A percentile compares a stretch with the other conserved stretches of the same genome.
These are phyloP conservation scores for Orbilia ellipsospora DNA, from an alignment of 2,329 filamentous ascomycete species.

Conservation along the genomic window DNA sequence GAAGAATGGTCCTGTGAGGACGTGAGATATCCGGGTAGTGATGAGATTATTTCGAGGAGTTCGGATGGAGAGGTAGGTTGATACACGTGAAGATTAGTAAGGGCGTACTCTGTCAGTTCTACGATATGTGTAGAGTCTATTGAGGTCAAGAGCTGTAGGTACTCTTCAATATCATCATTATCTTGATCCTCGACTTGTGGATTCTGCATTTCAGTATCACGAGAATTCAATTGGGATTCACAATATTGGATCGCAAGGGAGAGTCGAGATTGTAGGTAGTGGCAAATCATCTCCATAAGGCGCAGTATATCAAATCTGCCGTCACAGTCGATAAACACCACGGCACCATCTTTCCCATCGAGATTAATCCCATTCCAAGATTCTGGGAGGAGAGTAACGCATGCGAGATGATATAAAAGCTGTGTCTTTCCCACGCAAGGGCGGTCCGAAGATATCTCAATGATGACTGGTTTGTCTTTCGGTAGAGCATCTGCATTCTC, in stretches of 20 bases:
- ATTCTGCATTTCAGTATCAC: background rate
- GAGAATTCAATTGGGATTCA: slow-evolving; percentile 12
- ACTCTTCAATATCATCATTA: slow-evolving; percentile 20
- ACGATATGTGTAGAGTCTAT: slow-evolving; percentile 21
- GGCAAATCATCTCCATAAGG: slow-evolving; percentile 25
- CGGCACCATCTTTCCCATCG: slow-evolving; percentile 65
- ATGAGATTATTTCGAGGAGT: slow-evolving; percentile 40
- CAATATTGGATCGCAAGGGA: slow-evolving; percentile 34
- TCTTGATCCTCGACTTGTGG: slow-evolving; percentile 7
- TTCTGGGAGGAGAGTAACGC: slow-evolving; percentile 67
- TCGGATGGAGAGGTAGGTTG: slow-evolving; percentile 31
- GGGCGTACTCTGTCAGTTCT: slow-evolving; percentile 32
- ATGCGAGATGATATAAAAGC: slow-evolving; percentile 69
- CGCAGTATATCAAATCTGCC: slow-evolving; percentile 66
- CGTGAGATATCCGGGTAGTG: slow-evolving; percentile 29
- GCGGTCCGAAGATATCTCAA: slow-evolving; percentile 51
- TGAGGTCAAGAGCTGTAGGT: slow-evolving; percentile 24
- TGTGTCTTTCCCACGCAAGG: slow-evolving; percentile 68
- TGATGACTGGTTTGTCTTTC: slow-evolving; percentile 32
- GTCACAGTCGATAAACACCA: slow-evolving; percentile 70
- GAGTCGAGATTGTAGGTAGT: slow-evolving; percentile 27
- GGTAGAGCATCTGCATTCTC: slow-evolving; percentile 19
- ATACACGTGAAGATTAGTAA: slow-evolving; percentile 42
- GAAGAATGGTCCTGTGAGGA: slow-evolving; percentile 30
- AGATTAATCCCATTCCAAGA: slow-evolving; percentile 60